phyloP scores from a whole-genome alignment of 73 alveolate genomes.

The Paramecium pentaurelia region DNA sequence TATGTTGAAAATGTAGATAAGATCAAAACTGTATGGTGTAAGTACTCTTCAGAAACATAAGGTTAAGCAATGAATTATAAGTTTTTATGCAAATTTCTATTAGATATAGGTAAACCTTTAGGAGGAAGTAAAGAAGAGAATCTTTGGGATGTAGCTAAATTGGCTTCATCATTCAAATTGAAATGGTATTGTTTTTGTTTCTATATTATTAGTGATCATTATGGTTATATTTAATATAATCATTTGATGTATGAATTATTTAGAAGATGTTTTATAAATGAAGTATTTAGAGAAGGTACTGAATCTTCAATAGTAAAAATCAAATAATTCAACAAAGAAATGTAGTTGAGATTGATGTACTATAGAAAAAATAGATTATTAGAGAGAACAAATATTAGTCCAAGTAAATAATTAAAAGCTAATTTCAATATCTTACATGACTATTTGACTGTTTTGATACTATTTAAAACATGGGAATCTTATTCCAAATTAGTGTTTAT shows the following conservation, averaged over 20 bases:
- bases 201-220: not conserved
- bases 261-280: not conserved
- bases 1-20: conserved; percentile 22
- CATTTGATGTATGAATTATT: conserved; percentile 16
- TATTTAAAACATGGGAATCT: conserved; percentile 15
- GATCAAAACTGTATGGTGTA: conserved; percentile 42
- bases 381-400: not conserved
- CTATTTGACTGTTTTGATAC: not conserved
- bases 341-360: not conserved
- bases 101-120: conserved; percentile 17
- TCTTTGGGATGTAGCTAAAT: conserved; percentile 33
- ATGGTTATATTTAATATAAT: conserved; percentile 8
- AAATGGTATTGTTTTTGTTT: not conserved
- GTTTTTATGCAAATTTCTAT: not conserved
- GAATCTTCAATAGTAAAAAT: not conserved
- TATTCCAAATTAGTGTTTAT: not conserved
- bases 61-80: conserved; percentile 13
- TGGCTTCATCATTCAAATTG: not conserved
- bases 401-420: not conserved
- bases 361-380: not conserved
- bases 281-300: not conserved
- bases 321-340: not conserved
- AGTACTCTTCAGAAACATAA: not conserved
- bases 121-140: not conserved
- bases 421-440: not conserved